These are phyloP conservation scores for Limtongia smithiae DNA, from an alignment of 805 yeast genomes.

Conservation along the genomic window DNA sequence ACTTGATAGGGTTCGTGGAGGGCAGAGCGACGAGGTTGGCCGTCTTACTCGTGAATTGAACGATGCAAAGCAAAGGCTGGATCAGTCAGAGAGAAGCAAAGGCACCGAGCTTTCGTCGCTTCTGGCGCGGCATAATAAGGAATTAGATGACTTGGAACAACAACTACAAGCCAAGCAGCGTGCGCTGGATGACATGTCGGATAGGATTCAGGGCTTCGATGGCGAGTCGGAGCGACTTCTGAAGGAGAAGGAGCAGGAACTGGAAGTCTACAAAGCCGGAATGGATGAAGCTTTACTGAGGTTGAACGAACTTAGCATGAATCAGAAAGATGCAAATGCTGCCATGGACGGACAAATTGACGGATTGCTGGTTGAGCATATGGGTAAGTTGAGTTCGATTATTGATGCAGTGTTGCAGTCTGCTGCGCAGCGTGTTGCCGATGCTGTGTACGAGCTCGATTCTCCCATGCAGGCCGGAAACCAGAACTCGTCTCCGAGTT, in stretches of 20 bases:
- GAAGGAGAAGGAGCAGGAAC: conserved; percentile 68
- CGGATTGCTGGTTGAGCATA: conserved; percentile 46
- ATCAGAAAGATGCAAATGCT: conserved; percentile 47
- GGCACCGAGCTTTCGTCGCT: conserved; percentile 59
- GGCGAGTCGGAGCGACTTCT: conserved; percentile 45
- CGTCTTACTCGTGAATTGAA: conserved; percentile 61
- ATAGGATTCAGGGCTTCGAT: conserved; percentile 33
- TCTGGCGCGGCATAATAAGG: conserved; percentile 60
- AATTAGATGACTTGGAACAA: conserved; percentile 51
- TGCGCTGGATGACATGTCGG: conserved; percentile 33
- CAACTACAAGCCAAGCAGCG: conserved; percentile 38
- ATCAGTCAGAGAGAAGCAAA: conserved; percentile 58
- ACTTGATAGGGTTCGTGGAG: conserved; percentile 58
- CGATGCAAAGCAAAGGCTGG: conserved; percentile 55
- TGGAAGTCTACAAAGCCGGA: conserved; percentile 65
- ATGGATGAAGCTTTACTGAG: conserved; percentile 68
- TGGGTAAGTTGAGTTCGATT: conserved; percentile 51
- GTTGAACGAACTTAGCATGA: conserved; percentile 46
- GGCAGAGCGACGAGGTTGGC: conserved; percentile 63
- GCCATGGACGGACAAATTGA: conserved; percentile 60
- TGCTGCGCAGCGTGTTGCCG: conserved; percentile 71
- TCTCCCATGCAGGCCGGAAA: conserved; percentile 83
- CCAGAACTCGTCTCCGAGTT: conserved; percentile 68
- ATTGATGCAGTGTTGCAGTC: conserved; percentile 67
- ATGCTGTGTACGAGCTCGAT: conserved; percentile 61